A percentile compares a stretch with the other conserved stretches of the same genome.
These are phyloP conservation scores for Cucumis melo DNA, from an alignment of 306 rosid species.

Conservation along the genomic window DNA sequence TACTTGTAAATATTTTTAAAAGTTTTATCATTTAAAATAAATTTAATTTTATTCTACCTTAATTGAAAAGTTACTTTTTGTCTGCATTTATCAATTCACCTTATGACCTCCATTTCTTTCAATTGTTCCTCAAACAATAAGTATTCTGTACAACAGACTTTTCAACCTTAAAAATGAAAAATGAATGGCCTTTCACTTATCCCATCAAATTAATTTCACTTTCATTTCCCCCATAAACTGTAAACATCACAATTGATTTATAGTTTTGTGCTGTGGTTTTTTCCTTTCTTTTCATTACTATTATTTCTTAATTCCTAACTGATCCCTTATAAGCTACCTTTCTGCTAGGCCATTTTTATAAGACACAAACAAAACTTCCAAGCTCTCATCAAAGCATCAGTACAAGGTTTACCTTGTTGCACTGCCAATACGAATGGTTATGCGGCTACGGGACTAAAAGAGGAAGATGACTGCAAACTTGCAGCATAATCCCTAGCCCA, in stretches of 20 bases:
- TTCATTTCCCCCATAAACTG: neutral
- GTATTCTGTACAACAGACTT: neutral
- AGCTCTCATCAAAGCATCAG: neutral
- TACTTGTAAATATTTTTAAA: no score
- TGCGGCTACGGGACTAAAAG: constrained; percentile 39
- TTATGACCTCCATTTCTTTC: neutral
- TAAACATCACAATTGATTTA: neutral
- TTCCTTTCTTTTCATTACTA: neutral
- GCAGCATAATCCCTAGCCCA: constrained; percentile 91
- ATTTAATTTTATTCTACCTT: no score
- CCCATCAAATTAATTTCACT: neutral
- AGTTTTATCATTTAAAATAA: no score
- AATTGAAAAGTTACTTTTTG: no score
- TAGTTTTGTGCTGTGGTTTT: neutral
- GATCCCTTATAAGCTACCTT: neutral
- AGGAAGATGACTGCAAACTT: constrained; percentile 30
- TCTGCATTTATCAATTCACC: neutral
- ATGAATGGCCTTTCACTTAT: neutral
- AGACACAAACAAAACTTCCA: neutral
- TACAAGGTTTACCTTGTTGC: neutral
- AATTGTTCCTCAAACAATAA: neutral
- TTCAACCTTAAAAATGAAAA: neutral
- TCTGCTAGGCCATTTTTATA: neutral
- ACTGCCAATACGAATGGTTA: constrained; percentile 13
- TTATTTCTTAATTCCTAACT: neutral